These are phyloP conservation scores for Ophiosphaerella korrae DNA, from an alignment of 2,329 filamentous ascomycete species.

Conservation along the genomic window DNA sequence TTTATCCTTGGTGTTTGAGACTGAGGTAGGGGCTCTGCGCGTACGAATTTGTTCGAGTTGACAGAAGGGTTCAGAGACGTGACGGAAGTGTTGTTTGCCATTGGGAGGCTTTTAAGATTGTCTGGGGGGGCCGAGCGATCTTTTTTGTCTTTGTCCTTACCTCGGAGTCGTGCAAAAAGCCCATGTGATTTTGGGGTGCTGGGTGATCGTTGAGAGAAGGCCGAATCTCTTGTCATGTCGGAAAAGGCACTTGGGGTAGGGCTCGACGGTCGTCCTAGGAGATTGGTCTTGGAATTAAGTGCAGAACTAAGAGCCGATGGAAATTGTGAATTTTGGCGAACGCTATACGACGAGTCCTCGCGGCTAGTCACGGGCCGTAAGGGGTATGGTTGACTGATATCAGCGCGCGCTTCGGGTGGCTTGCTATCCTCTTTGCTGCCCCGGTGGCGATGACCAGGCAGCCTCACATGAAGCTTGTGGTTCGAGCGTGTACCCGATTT, in stretches of 20 bases:
- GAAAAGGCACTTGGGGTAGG: slow-evolving; percentile 79
- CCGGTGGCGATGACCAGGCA: slow-evolving; percentile 66
- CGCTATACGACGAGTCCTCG: slow-evolving; percentile 69
- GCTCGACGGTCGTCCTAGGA: slow-evolving; percentile 72
- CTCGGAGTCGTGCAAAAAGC: slow-evolving; percentile 60
- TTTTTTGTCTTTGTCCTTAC: slow-evolving; percentile 55
- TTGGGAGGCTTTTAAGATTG: slow-evolving; percentile 46
- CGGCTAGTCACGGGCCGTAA: slow-evolving; percentile 75
- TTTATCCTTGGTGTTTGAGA: slow-evolving; percentile 33
- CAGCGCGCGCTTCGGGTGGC: slow-evolving; percentile 33
- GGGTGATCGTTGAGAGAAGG: slow-evolving; percentile 59
- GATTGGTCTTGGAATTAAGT: slow-evolving; percentile 55
- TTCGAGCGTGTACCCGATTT: slow-evolving; percentile 63
- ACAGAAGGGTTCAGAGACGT: slow-evolving; percentile 47
- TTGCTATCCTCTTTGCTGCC: slow-evolving; percentile 64
- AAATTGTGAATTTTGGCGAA: slow-evolving; percentile 55
- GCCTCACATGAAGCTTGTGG: slow-evolving; percentile 60
- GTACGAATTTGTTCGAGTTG: slow-evolving; percentile 31
- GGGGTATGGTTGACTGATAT: slow-evolving; percentile 55
- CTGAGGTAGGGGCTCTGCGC: slow-evolving; percentile 37
- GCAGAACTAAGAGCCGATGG: slow-evolving; percentile 54
- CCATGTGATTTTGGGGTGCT: slow-evolving; percentile 57
- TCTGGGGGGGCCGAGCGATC: slow-evolving; percentile 44
- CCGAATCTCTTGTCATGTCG: slow-evolving; percentile 55
- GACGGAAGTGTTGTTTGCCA: slow-evolving; percentile 38